Percentiles rank a stretch among this genome's conserved stretches.
Evolutionary conservation across 2,329 filamentous ascomycete genomes (phyloP).

Genomic region (Aureobasidium sp.): DNA sequence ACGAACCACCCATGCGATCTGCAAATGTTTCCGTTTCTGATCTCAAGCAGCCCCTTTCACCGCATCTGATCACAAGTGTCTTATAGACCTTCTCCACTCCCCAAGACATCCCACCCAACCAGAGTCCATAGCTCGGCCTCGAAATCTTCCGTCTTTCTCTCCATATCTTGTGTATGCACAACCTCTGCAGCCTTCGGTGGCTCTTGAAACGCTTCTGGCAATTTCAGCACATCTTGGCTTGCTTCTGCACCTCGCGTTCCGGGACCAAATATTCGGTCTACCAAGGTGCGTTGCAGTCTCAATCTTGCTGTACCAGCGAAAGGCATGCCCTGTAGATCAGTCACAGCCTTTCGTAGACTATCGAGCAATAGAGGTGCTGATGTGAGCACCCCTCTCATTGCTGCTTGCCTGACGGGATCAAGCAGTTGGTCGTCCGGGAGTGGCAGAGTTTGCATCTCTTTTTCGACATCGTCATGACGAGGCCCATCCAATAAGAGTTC

Average conservation of each 20-base stretch:
- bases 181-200: slow-evolving; percentile 20
- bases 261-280: slow-evolving; percentile 35
- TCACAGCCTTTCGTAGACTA: slow-evolving; percentile 33
- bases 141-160: slow-evolving; percentile 44
- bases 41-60: not conserved
- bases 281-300: slow-evolving; percentile 36
- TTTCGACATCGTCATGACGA: slow-evolving; percentile 17
- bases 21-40: not conserved
- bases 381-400: slow-evolving; percentile 19
- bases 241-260: slow-evolving; percentile 8
- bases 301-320: slow-evolving; percentile 25
- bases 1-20: not conserved
- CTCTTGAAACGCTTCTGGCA: slow-evolving; percentile 28
- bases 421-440: slow-evolving; percentile 16
- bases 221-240: slow-evolving; percentile 29
- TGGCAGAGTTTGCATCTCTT: slow-evolving; percentile 18
- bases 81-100: slow-evolving; percentile 4
- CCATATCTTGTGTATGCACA: slow-evolving; percentile 27
- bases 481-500: slow-evolving; percentile 29
- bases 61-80: not conserved
- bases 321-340: slow-evolving; percentile 27
- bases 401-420: slow-evolving; percentile 20
- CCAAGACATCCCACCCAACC: slow-evolving; percentile 48
- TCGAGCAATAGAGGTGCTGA: slow-evolving; percentile 34
- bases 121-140: slow-evolving; percentile 48